Evolutionary conservation across 2,329 filamentous ascomycete genomes (phyloP), one percentile per base, ranked within the genome.

Genomic region (Fusarium sp.): DNA sequence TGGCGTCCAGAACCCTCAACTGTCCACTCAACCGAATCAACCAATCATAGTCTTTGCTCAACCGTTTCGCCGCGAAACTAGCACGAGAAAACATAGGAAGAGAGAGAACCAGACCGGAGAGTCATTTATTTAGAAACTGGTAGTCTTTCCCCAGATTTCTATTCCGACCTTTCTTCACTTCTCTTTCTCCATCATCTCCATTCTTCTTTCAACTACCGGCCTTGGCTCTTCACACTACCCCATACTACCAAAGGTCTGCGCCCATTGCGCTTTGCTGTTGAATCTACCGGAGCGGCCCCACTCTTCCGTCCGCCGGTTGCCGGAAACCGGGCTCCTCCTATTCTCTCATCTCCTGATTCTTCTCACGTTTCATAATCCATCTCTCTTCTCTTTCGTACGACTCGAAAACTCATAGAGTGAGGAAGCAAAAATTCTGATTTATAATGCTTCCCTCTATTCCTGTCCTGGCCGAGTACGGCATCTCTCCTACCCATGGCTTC

Each of bases 401-500:
- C 34, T 10, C n/a, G 36, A 2, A 20, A 44, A 37, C 16, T 40
- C 36, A 15, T 3, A 8, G 11, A 16, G 12, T 6, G 20, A 37
- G 13, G 28, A 30, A 41, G 30, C 20, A 34, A 37, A 33, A 47
- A 15, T 42, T 10, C 1, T 18, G 15, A 8, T 4, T 10, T 9
- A 60, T 15, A 28, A 67, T 88, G 89, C 81, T 88, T 76, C 86
- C 86, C 67, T 84, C 87, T 45, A 82, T 92, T 62, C 89, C 89
- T 28, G 76, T 80, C 46, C 85, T 92, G 60, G 85, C 88, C 78
- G 91, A 97, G 80, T 97, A 97, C 82, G 92, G 91, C 80, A 88
- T 94, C 79, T 92, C 92, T 70, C 83, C 87, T 65, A 84, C 89
- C 59, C 89, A 93, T 81, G 96, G 96, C 75, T 99, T 99, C 82